A percentile compares a stretch with the other conserved stretches of the same genome.
Conservation (phyloP, 2,329 filamentous ascomycete genomes). For the Penicillium sp. region DNA sequence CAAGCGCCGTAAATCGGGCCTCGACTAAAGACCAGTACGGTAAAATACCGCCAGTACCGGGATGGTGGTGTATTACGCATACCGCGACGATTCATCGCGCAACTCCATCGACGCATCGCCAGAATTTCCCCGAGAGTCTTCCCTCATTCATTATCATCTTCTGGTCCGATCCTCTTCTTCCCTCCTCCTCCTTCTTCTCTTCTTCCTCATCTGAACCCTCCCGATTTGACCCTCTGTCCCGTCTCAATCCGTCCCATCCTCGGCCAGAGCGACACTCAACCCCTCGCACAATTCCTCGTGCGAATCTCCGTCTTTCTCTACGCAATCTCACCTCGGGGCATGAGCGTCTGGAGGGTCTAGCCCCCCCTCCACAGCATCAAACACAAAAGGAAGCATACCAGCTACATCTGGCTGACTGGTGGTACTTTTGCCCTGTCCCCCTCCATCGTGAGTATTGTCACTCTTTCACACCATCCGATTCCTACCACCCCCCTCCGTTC, state of each 20-base stretch:
- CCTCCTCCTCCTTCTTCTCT: slow-evolving; percentile 2
- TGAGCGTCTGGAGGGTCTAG: slow-evolving; percentile 38
- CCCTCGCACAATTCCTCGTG: slow-evolving; percentile 5
- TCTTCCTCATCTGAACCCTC: slow-evolving; percentile 4
- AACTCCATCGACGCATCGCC: slow-evolving; percentile 7
- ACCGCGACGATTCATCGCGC: background rate
- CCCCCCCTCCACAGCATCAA: slow-evolving; percentile 26
- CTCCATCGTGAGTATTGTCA: slow-evolving; percentile 9
- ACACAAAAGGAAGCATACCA: background rate
- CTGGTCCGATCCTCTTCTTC: background rate
- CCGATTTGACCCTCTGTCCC: background rate
- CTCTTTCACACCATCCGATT: background rate
- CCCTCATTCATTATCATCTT: slow-evolving; percentile 8
- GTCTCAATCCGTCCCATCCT: background rate
- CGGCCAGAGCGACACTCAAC: background rate
- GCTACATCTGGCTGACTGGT: slow-evolving; percentile 9
- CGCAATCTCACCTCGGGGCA: slow-evolving; percentile 27
- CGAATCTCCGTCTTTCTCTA: background rate
- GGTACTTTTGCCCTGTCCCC: background rate
- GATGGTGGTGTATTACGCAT: slow-evolving; percentile 5
- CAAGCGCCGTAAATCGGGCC: slow-evolving; percentile 27
- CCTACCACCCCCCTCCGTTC: slow-evolving; percentile 2
- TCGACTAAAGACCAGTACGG: background rate
- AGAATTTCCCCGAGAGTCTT: slow-evolving; percentile 11
- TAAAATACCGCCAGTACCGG: background rate